Conservation (phyloP, 345 rosid genomes). For the Mallotus nudiflorus region DNA sequence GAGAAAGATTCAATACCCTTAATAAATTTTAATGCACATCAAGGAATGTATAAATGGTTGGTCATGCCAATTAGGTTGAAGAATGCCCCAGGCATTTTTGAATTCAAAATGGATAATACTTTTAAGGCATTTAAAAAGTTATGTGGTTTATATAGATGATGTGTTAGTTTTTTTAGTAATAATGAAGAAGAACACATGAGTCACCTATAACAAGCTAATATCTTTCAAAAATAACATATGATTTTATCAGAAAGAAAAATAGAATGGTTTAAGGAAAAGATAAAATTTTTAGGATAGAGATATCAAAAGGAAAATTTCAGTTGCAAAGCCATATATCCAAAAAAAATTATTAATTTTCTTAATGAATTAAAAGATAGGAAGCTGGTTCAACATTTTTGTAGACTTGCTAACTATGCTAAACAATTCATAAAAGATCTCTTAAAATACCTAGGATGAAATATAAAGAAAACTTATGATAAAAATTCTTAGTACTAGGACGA, state of each 20-base stretch:
- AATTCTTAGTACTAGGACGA: not conserved
- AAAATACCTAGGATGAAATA: not conserved
- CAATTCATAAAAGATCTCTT: too few relatives aligned
- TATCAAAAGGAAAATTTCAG: not conserved
- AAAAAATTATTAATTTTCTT: too few relatives aligned
- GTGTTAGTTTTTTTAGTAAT: too few relatives aligned
- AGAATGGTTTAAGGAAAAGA: not conserved
- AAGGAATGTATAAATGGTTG: too few relatives aligned
- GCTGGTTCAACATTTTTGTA: not conserved
- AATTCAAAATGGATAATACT: too few relatives aligned
- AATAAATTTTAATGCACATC: too few relatives aligned
- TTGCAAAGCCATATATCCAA: not conserved
- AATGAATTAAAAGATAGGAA: not conserved
- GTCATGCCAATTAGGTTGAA: too few relatives aligned
- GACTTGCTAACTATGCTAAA: not conserved
- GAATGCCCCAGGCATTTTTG: too few relatives aligned
- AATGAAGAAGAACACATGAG: not conserved
- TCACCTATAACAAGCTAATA: not conserved
- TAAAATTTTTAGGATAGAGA: not conserved
- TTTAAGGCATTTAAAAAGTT: too few relatives aligned
- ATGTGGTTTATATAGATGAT: too few relatives aligned
- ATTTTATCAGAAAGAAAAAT: too few relatives aligned
- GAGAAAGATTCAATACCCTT: too few relatives aligned
- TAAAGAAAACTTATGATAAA: not conserved
- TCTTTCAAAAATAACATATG: not conserved